These are phyloP conservation scores for Sugiyamaella mastotermitis DNA, from an alignment of 805 yeast species.

Conservation along the genomic window DNA sequence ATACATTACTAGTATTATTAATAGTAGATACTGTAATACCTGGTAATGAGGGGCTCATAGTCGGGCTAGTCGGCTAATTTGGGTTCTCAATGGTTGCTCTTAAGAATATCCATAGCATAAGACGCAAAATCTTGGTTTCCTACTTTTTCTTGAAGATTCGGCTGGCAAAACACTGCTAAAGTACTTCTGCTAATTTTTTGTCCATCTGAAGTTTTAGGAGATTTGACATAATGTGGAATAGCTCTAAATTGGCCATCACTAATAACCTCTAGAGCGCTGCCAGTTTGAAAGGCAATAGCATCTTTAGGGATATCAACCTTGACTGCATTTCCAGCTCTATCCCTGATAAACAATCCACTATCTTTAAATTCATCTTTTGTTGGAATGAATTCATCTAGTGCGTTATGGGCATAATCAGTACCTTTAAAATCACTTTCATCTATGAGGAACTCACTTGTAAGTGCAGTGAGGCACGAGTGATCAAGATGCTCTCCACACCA, in stretches of 20 bases:
- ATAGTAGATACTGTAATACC: too few species aligned
- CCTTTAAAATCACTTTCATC: too few species aligned
- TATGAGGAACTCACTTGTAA: conserved; percentile 48
- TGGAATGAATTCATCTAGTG: conserved; percentile 1
- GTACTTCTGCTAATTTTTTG: conserved; percentile 42
- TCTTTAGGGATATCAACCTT: conserved; percentile 50
- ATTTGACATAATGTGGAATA: conserved; percentile 50
- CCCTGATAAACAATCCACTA: conserved; percentile 47
- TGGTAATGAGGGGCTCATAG: too few species aligned
- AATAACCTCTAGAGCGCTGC: conserved; percentile 48
- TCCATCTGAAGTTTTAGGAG: conserved; percentile 17
- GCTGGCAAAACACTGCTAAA: conserved; percentile 58
- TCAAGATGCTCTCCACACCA: conserved; percentile 65
- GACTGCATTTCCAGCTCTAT: conserved; percentile 39
- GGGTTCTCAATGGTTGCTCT: conserved; percentile 37
- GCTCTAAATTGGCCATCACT: conserved; percentile 47
- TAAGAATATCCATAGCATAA: conserved; percentile 39
- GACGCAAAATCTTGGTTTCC: conserved; percentile 43
- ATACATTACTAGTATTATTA: too few species aligned
- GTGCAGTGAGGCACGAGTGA: conserved; percentile 54
- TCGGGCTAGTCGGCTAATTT: too few species aligned
- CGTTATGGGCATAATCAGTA: conserved; percentile 15
- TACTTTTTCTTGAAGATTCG: conserved; percentile 45
- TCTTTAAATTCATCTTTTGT: conserved; percentile 24
- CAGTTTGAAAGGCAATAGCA: conserved; percentile 57